Evolutionary conservation across 768 basidiomycete species (phyloP).

Genomic region (Lyophyllum atratum): DNA sequence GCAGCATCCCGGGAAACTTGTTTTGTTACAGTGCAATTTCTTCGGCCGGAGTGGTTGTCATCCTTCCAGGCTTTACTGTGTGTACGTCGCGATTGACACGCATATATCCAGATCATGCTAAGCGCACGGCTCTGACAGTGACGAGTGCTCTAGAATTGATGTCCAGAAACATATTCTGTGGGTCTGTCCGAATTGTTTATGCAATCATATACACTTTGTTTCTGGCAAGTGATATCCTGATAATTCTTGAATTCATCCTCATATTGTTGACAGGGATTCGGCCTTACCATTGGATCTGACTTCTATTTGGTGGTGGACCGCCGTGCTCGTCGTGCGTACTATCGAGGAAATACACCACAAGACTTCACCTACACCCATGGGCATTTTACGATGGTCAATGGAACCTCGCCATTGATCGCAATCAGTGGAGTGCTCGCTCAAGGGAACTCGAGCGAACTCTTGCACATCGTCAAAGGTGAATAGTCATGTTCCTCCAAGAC

Average conservation of each 20-base stretch:
- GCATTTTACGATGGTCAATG: slow-evolving; percentile 49
- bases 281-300: slow-evolving; percentile 82
- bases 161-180: slow-evolving; percentile 79
- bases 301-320: slow-evolving; percentile 73
- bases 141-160: slow-evolving; percentile 80
- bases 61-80: slow-evolving; percentile 86
- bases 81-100: slow-evolving; percentile 45
- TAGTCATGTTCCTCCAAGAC: not conserved
- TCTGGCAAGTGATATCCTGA: slow-evolving; percentile 44
- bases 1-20: slow-evolving; percentile 68
- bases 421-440: slow-evolving; percentile 50
- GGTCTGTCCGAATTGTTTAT: slow-evolving; percentile 82
- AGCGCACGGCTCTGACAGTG: slow-evolving; percentile 41
- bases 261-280: slow-evolving; percentile 65
- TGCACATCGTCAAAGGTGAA: slow-evolving; percentile 54
- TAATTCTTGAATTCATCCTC: not conserved
- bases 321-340: slow-evolving; percentile 51
- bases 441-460: slow-evolving; percentile 34
- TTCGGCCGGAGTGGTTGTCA: slow-evolving; percentile 87
- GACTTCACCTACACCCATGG: slow-evolving; percentile 56
- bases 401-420: slow-evolving; percentile 36
- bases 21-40: slow-evolving; percentile 94
- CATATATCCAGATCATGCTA: not conserved
- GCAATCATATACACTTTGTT: slow-evolving; percentile 87
- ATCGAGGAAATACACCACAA: slow-evolving; percentile 41